Evolutionary conservation across 2,329 filamentous ascomycete species (phyloP), one percentile per base, ranked within the genome.

Genomic region (Ampelomyces quisqualis): DNA sequence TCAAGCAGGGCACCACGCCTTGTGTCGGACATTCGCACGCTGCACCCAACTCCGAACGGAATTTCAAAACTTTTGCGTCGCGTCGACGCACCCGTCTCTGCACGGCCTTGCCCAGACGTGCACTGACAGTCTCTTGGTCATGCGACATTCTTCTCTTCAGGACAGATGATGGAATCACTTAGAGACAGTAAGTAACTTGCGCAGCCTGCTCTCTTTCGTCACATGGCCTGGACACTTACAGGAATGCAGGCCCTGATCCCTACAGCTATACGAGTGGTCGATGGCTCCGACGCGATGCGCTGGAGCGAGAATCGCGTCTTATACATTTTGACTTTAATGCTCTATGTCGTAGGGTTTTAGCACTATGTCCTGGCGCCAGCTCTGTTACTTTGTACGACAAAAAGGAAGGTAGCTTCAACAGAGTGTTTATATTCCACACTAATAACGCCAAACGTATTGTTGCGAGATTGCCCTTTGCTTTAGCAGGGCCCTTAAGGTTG

Each of bases 331-430:
- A 73, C 44, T 71, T 73, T 39, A 43, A 60, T 15, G 62, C 63
- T 19, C 65, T 75, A 26, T 67, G 67, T 49, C 43, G 55, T 27
- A 67, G 49, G 36, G 60, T 69, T 9, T 43, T 73, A 22, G 56
- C 62, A 30, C 48, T 70, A 23, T 70, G 62, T 45, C 67, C 66
- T 24, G 63, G 57, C 27, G 68, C 70, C 26, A 57, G 23, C 9
- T 49, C 48, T 7, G 60, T 75, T 27, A 43, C 41, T 38, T 53
- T 40, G 11, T 73, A 56, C 43, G 57, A 67, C 34, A 75, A 76
- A 55, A 60, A 65, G 34, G 72, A 76, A 58, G 70, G 73, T 4
- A 64, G 67, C 2, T 74, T 68, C 45, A 75, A 74, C 40, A 55
- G 69, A 49, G 69, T 69, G 18, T 74, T 76, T 35, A 59, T 73